Evolutionary conservation across 2,329 filamentous ascomycete species (phyloP).

Genomic region (Beauveria sp.): DNA sequence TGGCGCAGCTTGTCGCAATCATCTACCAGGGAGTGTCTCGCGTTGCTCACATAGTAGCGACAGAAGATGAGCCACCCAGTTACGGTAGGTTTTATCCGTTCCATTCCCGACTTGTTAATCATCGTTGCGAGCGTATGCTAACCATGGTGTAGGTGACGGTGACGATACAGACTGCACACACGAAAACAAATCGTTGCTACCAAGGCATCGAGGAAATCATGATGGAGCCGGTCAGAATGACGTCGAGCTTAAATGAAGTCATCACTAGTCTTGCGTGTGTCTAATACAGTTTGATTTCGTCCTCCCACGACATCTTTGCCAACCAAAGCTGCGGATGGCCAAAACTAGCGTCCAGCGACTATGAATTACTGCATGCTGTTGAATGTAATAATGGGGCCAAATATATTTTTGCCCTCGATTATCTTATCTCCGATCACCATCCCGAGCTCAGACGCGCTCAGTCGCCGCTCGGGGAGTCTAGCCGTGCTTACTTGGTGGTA

Average conservation of each 20-base stretch:
- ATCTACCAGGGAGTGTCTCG: constrained; percentile 15
- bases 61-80: background rate
- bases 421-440: too few relatives aligned
- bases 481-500: too few relatives aligned
- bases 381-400: too few relatives aligned
- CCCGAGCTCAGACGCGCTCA: too few relatives aligned
- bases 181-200: background rate
- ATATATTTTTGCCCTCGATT: too few relatives aligned
- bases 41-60: background rate
- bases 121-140: background rate
- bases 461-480: too few relatives aligned
- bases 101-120: background rate
- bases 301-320: too few relatives aligned
- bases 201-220: background rate
- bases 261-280: background rate
- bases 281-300: too few relatives aligned
- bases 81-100: constrained; percentile 6
- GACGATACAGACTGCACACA: background rate
- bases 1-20: constrained; percentile 18
- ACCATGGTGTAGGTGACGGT: background rate
- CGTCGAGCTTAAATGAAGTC: background rate
- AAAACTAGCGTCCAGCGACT: too few relatives aligned
- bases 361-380: too few relatives aligned
- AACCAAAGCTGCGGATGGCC: too few relatives aligned
- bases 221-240: background rate